A percentile compares a stretch with the other conserved stretches of the same genome.
These are phyloP conservation scores for Hermanozyma aechmeae DNA, from an alignment of 805 yeast genomes.

Conservation along the genomic window DNA sequence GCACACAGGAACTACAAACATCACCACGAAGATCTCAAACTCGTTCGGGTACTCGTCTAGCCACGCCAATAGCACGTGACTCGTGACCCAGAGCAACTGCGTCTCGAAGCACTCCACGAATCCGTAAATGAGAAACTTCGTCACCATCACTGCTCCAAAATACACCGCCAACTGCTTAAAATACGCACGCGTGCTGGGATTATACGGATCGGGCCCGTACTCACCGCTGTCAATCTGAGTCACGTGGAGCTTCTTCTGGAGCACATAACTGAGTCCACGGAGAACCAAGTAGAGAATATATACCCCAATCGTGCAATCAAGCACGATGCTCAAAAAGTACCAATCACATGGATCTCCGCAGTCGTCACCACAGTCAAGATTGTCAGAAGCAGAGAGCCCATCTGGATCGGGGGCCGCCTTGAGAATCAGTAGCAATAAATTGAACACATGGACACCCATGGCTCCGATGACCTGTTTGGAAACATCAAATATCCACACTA, in stretches of 20 bases:
- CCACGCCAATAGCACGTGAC: conserved; percentile 76
- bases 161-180: conserved; percentile 66
- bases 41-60: conserved; percentile 66
- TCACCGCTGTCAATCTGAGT: conserved; percentile 44
- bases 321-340: conserved; percentile 80
- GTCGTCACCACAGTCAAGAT: conserved; percentile 9
- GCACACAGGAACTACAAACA: conserved; percentile 70
- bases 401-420: conserved; percentile 26
- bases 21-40: conserved; percentile 76
- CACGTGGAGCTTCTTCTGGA: conserved; percentile 32
- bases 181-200: conserved; percentile 42
- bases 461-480: conserved; percentile 88
- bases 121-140: conserved; percentile 57
- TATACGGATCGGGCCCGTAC: conserved; percentile 57
- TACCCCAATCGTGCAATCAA: conserved; percentile 92
- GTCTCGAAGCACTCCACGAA: conserved; percentile 59
- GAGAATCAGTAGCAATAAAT: conserved; percentile 60
- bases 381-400: background rate
- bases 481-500: conserved; percentile 84
- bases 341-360: conserved; percentile 74
- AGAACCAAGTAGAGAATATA: conserved; percentile 59
- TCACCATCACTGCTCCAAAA: conserved; percentile 49
- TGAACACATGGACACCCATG: conserved; percentile 70
- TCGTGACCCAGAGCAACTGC: conserved; percentile 39
- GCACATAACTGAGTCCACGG: conserved; percentile 31